Conservation (phyloP, 495 filamentous ascomycete genomes). For the Penicillium fimorum region DNA sequence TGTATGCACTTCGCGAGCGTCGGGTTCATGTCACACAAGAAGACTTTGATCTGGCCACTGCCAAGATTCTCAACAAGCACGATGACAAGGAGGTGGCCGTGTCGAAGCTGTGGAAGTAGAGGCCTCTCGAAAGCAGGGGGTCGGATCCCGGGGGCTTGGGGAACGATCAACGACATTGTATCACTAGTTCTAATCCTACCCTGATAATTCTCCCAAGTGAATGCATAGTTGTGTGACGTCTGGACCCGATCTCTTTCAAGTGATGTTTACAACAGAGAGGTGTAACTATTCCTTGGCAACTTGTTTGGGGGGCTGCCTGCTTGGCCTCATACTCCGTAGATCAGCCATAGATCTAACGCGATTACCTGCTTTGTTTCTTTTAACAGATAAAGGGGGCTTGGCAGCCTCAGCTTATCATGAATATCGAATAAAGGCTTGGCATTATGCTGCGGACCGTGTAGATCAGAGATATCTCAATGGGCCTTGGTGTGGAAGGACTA, state of each 20-base stretch:
- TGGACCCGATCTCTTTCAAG: not conserved
- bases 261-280: not conserved
- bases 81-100: constrained; percentile 95
- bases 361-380: not conserved
- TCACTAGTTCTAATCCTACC: constrained; percentile 29
- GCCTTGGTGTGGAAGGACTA: constrained; percentile 13
- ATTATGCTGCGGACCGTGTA: constrained; percentile 8
- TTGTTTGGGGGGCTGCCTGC: not conserved
- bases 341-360: not conserved
- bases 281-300: not conserved
- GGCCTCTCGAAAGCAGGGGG: constrained; percentile 1
- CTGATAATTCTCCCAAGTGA: constrained; percentile 12
- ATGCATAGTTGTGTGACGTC: constrained; percentile 13
- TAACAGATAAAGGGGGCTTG: constrained; percentile 1
- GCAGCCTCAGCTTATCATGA: constrained; percentile 1
- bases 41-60: constrained; percentile 97
- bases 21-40: constrained; percentile 98
- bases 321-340: not conserved
- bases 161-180: constrained; percentile 26
- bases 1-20: constrained; percentile 94
- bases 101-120: constrained; percentile 89
- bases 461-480: constrained; percentile 10
- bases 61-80: constrained; percentile 99
- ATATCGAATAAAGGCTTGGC: constrained; percentile 5
- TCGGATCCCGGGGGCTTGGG: not conserved